These are phyloP conservation scores for Botrytis fragariae DNA, from an alignment of 2,329 filamentous ascomycete genomes.

Conservation along the genomic window DNA sequence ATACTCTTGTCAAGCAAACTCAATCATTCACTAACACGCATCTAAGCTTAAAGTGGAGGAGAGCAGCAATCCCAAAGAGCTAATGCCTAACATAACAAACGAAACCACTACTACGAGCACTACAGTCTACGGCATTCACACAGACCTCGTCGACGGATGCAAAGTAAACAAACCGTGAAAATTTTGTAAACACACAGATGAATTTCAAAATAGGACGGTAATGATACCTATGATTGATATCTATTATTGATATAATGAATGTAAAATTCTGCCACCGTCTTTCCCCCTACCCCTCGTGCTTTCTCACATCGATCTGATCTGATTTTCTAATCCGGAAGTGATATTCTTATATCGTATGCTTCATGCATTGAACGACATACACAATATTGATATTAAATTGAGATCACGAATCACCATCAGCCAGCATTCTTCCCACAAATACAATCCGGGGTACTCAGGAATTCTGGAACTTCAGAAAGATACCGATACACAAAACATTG, in stretches of 20 bases:
- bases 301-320: neutral
- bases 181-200: neutral
- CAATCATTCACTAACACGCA: neutral
- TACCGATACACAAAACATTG: neutral
- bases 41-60: neutral
- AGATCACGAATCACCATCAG: neutral
- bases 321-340: neutral
- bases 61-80: neutral
- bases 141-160: neutral
- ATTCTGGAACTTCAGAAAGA: neutral
- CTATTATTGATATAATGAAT: neutral
- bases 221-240: neutral
- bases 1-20: neutral
- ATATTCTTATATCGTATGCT: neutral
- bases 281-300: neutral
- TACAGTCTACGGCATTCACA: neutral
- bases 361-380: neutral
- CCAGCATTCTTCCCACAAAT: neutral
- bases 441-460: neutral
- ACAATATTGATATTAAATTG: constrained; percentile 7
- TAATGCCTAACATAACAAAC: neutral
- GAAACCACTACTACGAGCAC: neutral
- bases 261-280: neutral
- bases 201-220: neutral
- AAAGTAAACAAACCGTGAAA: neutral